Evolutionary conservation across 2,329 filamentous ascomycete species (phyloP).

Genomic region (Chaetomiaceae sp.): DNA sequence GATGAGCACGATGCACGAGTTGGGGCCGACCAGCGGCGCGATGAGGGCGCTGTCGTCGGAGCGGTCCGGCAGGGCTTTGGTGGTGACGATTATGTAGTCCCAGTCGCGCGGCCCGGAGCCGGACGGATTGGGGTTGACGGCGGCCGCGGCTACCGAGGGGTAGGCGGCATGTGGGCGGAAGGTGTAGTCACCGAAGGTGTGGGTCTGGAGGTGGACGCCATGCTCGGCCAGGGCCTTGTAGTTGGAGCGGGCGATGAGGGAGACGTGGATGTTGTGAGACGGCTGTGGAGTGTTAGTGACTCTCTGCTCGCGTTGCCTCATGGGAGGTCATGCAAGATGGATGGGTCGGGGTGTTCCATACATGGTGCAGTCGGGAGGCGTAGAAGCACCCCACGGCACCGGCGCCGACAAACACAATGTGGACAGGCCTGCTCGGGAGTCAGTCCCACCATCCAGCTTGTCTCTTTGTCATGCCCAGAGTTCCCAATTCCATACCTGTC

Average conservation of each 20-base stretch:
- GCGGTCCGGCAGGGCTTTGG: constrained; percentile 63
- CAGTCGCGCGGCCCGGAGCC: constrained; percentile 19
- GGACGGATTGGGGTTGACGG: constrained; percentile 24
- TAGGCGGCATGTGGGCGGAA: constrained; percentile 61
- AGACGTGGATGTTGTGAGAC: constrained; percentile 51
- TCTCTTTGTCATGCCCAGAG: too few species aligned
- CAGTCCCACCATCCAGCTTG: neutral
- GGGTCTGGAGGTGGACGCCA: constrained; percentile 62
- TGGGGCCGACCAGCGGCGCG: constrained; percentile 51
- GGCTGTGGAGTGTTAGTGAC: constrained; percentile 36
- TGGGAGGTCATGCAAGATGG: too few species aligned
- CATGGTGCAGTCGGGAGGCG: constrained; percentile 60
- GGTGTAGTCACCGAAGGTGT: constrained; percentile 61
- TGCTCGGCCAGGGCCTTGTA: constrained; percentile 56
- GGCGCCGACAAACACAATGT: constrained; percentile 64
- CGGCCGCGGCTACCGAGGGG: constrained; percentile 54
- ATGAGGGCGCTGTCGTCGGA: constrained; percentile 58
- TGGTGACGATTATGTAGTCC: constrained; percentile 65
- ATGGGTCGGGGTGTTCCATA: too few species aligned
- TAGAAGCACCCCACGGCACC: constrained; percentile 71
- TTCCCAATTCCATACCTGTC: constrained; percentile 15
- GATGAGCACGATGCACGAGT: constrained; percentile 59
- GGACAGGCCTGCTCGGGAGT: constrained; percentile 38
- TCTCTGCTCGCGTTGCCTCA: too few species aligned
- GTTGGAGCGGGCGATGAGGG: constrained; percentile 70